Evolutionary conservation across 2,329 filamentous ascomycete species (phyloP), one percentile per base, ranked within the genome.

Genomic region (Rhynchosporium secalis): DNA sequence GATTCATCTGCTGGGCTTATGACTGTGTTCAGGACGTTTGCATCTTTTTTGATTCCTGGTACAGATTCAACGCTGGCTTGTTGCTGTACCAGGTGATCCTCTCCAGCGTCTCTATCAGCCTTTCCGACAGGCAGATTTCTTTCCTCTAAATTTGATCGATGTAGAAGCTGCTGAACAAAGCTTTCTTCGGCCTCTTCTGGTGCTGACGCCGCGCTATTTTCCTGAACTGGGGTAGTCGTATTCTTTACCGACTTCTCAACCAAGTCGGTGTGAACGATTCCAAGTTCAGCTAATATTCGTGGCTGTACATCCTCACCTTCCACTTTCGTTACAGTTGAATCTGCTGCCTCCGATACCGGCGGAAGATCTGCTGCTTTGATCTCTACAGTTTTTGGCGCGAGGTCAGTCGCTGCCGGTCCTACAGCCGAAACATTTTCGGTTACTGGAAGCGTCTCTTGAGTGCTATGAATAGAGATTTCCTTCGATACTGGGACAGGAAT

Each of bases 61-160:
- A 56, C 26, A 45, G 26, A n/a, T 15, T 56, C 54, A 31, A 36
- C 40, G 13, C 5, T 36, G 7, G 40, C 54, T 15, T 29, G 13
- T 10, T 8, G 26, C 2, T 26, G 28, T n/a, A 0, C 0, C 6
- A 29, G 29, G 26, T 9, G 12, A 29, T 9, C 2, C 40, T 10
- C 13, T 36, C 26, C 33, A 29, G 9, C 2, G 26, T 10, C 13
- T 36, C 26, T n/a, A 6, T 54, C n/a, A 26, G 13, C n/a, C n/a
- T 54, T 20, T 8, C 28, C 33, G 6, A 28, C 33, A 12, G 33
- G 33, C 4, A 54, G 0, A 28, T 26, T 36, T 13, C 31, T 31
- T 33, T 54, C 49, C 26, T n/a, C 49, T 6, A 36, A 38, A 40
- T 54, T 54, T 33, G 49, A 54, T 54, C 49, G 49, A 10, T 40